Evolutionary conservation across 1,139 yeast genomes (phyloP), one percentile per base, ranked within the genome.

Genomic region (Geotrichum australiense): DNA sequence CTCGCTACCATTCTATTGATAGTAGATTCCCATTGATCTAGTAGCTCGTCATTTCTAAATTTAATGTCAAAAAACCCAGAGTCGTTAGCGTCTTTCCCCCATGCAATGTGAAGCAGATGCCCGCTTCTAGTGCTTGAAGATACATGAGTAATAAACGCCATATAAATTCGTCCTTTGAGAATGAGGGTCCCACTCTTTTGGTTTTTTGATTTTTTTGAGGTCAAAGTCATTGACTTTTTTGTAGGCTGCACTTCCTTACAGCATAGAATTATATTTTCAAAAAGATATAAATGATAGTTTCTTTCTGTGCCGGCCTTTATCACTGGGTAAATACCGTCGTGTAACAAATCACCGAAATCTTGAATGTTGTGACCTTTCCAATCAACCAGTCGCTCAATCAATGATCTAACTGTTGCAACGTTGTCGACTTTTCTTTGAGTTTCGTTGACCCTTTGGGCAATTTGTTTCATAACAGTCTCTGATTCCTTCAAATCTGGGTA

Each of bases 381-480:
- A 62, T 89, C 94, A 31, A 73, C 69, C 10, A 89, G 93, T 47
- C 91, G 72, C 31, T 77, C 83, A 42, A 74, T 71, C 35, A 91
- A 69, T 43, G 80, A 82, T 51, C 75, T 77, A 37, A 84, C 70
- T 36, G 77, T 73, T 46, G 79, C 83, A 35, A 79, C 75, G 61
- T 91, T 93, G 59, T 91, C 98, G 1, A 94, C 81, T 51, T 87
- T 71, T 62, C 99, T 75, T 64, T 89, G 96, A 10, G 95, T 89
- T 61, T 91, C 98, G 64, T 91, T 91, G 27, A 91, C 93, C 54
- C 78, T 79, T 51, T 76, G 74, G n/a, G 96, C 95, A 51, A 89
- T 80, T 42, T 73, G 75, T 51, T 74, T 78, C 29, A 81, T 70
- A 26, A 89, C 78, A 35, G 76, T 76, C 44, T 76, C 68, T 1